Evolutionary conservation across 108 stramenopile species (phyloP), one percentile per base, ranked within the genome.

Genomic region (Cyclostephanos invisitatus): DNA sequence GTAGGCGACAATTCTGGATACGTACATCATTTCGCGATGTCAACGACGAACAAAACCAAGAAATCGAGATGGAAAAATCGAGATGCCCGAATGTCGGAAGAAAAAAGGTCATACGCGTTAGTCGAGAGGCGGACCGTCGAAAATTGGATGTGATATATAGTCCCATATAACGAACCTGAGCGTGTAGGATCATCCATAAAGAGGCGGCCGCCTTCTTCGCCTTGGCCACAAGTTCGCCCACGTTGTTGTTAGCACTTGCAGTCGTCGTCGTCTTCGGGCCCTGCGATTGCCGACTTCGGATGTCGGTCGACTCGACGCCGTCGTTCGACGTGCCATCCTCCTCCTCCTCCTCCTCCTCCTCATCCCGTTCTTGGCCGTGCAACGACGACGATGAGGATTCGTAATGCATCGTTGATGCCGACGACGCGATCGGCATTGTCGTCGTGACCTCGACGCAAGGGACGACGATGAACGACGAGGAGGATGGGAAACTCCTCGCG

Each of bases 141-240:
- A n/a, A n/a, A n/a, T n/a, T n/a, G n/a, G n/a, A n/a, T n/a, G n/a
- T n/a, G n/a, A n/a, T n/a, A n/a, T n/a, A n/a, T n/a, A n/a, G n/a
- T n/a, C n/a, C n/a, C n/a, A n/a, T n/a, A n/a, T n/a, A n/a, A 58
- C 92, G 35, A 81, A 94, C 92, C 90, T 91, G 87, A 17, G 93
- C 88, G 82, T 94, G 93, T 17, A 94, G 74, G 29, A 94, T 80
- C 53, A 85, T 86, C 88, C 86, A 94, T n/a, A 94, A 67, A 2
- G 88, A 90, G 1, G 83, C 77, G 14, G 93, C 89, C 25, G 93
- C 93, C 63, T 88, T 86, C 69, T 94, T 94, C 11, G 93, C 87
- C 64, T 91, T 94, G 29, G 77, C 58, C 5, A 91, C 78, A 15
- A 91, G 50, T 38, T 80, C 78, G 46, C 85, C 77, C 18, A 91